These are phyloP conservation scores for Oryza longistaminata DNA, from an alignment of 176 grass and related monocot species.

Conservation along the genomic window DNA sequence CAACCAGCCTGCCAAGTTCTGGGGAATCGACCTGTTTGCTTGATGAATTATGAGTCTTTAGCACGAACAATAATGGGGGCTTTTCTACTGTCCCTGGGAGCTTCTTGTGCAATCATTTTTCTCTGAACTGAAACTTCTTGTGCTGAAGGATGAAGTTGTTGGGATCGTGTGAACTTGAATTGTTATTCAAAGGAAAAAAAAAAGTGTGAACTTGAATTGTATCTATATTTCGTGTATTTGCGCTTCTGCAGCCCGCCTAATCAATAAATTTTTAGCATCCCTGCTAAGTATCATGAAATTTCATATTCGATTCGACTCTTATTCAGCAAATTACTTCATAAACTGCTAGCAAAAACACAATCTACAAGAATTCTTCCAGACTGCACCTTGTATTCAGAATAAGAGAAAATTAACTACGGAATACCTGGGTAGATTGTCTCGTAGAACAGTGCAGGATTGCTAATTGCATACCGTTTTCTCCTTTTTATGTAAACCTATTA, in stretches of 20 bases:
- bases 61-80: background rate
- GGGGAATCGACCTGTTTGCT: conserved; percentile 83
- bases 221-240: background rate
- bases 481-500: no score
- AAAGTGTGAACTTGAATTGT: background rate
- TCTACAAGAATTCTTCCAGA: background rate
- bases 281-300: background rate
- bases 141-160: background rate
- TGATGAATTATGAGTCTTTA: conserved; percentile 19
- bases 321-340: background rate
- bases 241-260: background rate
- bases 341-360: background rate
- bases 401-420: no score
- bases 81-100: background rate
- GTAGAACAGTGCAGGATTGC: background rate
- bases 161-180: background rate
- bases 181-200: background rate
- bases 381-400: background rate
- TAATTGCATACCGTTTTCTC: no score
- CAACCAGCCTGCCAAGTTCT: conserved; percentile 93
- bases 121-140: background rate
- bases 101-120: background rate
- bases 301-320: background rate
- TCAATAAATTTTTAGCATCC: background rate
- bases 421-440: background rate